These are phyloP conservation scores for Lactarius akahatsu DNA, from an alignment of 768 basidiomycete species.

Conservation along the genomic window DNA sequence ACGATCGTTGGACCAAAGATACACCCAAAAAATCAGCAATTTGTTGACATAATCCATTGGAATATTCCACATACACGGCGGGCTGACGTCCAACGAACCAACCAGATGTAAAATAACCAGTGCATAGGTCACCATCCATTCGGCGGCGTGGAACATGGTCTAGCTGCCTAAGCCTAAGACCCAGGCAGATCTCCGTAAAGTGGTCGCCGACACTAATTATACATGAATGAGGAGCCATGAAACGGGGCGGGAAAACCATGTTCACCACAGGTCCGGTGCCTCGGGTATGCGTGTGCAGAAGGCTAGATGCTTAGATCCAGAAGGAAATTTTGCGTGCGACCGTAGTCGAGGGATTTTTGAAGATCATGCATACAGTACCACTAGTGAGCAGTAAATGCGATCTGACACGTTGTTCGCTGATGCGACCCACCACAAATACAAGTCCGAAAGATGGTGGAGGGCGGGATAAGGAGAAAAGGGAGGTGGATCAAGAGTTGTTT, in stretches of 20 bases:
- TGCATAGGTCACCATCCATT: not conserved
- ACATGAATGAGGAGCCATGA: not conserved
- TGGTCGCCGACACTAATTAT: not conserved
- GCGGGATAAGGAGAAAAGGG: not conserved
- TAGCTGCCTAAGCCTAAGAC: not conserved
- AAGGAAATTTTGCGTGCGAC: not conserved
- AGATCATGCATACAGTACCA: not conserved
- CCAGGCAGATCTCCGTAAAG: not conserved
- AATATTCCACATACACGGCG: not conserved
- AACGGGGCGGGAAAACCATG: not conserved
- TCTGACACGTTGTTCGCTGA: not conserved
- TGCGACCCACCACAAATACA: slow-evolving; percentile 11
- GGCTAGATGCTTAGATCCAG: slow-evolving; percentile 1
- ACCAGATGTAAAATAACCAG: not conserved
- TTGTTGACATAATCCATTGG: not conserved
- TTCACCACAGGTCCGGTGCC: not conserved
- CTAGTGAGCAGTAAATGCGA: not conserved
- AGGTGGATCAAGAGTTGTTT: not conserved
- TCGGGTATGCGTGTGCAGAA: not conserved
- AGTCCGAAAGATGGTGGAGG: not conserved
- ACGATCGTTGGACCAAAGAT: not conserved
- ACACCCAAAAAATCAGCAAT: not conserved
- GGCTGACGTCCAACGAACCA: not conserved
- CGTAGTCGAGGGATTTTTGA: not conserved
- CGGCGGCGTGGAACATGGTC: not conserved